Percentiles rank a stretch among this genome's conserved stretches.
These are phyloP conservation scores for Tylopilus subfusipes DNA, from an alignment of 768 basidiomycete genomes.

Conservation along the genomic window DNA sequence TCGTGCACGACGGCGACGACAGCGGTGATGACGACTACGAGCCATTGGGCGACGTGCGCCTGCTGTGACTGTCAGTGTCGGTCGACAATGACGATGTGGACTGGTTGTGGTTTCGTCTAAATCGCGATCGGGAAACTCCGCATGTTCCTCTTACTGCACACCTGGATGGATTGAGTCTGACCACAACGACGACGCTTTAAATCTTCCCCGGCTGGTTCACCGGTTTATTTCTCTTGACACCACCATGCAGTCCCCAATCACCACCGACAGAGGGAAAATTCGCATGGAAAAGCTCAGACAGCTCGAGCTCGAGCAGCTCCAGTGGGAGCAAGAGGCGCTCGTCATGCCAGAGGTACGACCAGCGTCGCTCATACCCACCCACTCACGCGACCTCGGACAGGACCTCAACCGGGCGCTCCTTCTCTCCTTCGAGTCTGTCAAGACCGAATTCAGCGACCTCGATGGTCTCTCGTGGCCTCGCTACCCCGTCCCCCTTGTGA, in stretches of 20 bases:
- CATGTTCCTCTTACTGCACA: neutral
- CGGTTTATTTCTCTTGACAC: neutral
- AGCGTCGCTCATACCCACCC: neutral
- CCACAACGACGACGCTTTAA: too few species aligned
- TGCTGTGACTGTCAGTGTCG: neutral
- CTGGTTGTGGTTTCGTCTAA: constrained; percentile 5
- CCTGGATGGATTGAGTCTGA: neutral
- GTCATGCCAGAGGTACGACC: constrained; percentile 51
- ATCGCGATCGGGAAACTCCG: constrained; percentile 14
- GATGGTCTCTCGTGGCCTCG: constrained; percentile 55
- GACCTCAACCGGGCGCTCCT: constrained; percentile 30
- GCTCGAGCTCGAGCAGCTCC: constrained; percentile 49
- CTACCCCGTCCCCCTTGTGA: constrained; percentile 31
- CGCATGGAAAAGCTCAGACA: constrained; percentile 46
- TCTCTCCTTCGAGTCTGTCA: constrained; percentile 50
- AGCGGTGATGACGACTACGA: neutral
- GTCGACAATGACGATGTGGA: neutral
- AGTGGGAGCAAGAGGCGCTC: constrained; percentile 54
- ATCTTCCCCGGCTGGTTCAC: too few species aligned
- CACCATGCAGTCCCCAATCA: constrained; percentile 18
- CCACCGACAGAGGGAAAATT: constrained; percentile 43
- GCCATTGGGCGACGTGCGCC: neutral
- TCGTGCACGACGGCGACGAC: neutral
- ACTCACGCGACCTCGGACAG: constrained; percentile 22
- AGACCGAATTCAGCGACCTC: constrained; percentile 59